Conservation (phyloP, 2,329 filamentous ascomycete genomes). For the Spiromastix sp. region DNA sequence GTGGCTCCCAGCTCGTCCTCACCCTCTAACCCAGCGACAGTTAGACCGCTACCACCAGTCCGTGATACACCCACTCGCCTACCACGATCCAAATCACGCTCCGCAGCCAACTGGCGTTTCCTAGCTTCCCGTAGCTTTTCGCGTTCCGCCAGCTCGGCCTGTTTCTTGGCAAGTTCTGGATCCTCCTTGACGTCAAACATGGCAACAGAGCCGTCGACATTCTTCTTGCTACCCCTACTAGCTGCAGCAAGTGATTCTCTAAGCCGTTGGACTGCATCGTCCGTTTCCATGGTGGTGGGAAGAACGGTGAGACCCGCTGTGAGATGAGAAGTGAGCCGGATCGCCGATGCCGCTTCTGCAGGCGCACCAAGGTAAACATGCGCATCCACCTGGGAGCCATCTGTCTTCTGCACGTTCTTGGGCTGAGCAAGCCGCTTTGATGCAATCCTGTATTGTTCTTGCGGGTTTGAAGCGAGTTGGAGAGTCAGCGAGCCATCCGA, state of each 20-base stretch:
- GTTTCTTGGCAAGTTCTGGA: slow-evolving; percentile 49
- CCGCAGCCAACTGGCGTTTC: slow-evolving; percentile 44
- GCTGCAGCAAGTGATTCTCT: slow-evolving; percentile 51
- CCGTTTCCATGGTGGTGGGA: slow-evolving; percentile 45
- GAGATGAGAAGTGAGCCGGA: slow-evolving; percentile 53
- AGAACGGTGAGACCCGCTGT: slow-evolving; percentile 49
- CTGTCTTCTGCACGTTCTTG: slow-evolving; percentile 39
- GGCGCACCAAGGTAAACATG: slow-evolving; percentile 55
- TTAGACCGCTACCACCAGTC: slow-evolving; percentile 41
- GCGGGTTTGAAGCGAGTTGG: slow-evolving; percentile 52
- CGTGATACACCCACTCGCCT: slow-evolving; percentile 36
- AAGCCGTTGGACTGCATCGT: slow-evolving; percentile 52
- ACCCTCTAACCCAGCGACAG: slow-evolving; percentile 48
- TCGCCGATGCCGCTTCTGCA: slow-evolving; percentile 45
- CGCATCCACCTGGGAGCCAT: slow-evolving; percentile 44
- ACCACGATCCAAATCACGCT: slow-evolving; percentile 46
- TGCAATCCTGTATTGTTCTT: slow-evolving; percentile 49
- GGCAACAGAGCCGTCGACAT: slow-evolving; percentile 41
- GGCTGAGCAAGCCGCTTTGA: slow-evolving; percentile 49
- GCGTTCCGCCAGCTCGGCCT: slow-evolving; percentile 50
- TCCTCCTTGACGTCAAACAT: slow-evolving; percentile 51
- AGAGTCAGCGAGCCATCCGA: slow-evolving; percentile 57
- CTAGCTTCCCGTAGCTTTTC: slow-evolving; percentile 46
- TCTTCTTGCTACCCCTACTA: slow-evolving; percentile 40
- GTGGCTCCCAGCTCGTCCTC: slow-evolving; percentile 40